Evolutionary conservation across 208 protist species (phyloP).

Genomic region (Trypanosoma platydactyli): DNA sequence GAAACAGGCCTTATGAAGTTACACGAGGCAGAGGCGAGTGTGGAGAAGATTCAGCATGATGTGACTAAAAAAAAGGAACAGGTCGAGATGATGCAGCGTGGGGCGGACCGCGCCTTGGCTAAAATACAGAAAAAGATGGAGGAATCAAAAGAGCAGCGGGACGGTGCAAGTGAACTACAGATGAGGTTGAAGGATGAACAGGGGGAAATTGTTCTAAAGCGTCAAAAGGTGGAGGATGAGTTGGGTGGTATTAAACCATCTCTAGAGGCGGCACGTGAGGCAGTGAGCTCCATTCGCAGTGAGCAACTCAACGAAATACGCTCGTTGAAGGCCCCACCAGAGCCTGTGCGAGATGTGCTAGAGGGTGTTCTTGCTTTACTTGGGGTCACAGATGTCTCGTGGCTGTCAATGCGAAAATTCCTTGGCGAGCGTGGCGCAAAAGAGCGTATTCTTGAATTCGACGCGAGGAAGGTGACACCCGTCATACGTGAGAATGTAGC

Average conservation of each 20-base stretch:
- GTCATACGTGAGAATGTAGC: slow-evolving; percentile 80
- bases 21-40: slow-evolving; percentile 90
- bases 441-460: slow-evolving; percentile 96
- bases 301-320: slow-evolving; percentile 96
- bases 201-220: slow-evolving; percentile 73
- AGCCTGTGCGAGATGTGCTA: slow-evolving; percentile 95
- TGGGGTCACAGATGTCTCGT: slow-evolving; percentile 94
- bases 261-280: slow-evolving; percentile 92
- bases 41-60: slow-evolving; percentile 90
- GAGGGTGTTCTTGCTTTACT: slow-evolving; percentile 96
- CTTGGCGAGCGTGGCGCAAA: slow-evolving; percentile 91
- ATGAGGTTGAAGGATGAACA: slow-evolving; percentile 90
- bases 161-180: slow-evolving; percentile 87
- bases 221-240: slow-evolving; percentile 90
- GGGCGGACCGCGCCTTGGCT: slow-evolving; percentile 92
- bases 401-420: slow-evolving; percentile 96
- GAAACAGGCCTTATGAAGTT: slow-evolving; percentile 93
- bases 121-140: slow-evolving; percentile 96
- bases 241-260: slow-evolving; percentile 93
- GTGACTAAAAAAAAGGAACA: slow-evolving; percentile 87
- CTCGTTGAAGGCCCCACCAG: slow-evolving; percentile 92
- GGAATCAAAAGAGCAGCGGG: slow-evolving; percentile 90
- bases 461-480: slow-evolving; percentile 90
- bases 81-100: slow-evolving; percentile 92
- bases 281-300: slow-evolving; percentile 92